Base-by-base conservation (phyloP, 2,329 filamentous ascomycete genomes). In the Diplocarpon rosae region DNA sequence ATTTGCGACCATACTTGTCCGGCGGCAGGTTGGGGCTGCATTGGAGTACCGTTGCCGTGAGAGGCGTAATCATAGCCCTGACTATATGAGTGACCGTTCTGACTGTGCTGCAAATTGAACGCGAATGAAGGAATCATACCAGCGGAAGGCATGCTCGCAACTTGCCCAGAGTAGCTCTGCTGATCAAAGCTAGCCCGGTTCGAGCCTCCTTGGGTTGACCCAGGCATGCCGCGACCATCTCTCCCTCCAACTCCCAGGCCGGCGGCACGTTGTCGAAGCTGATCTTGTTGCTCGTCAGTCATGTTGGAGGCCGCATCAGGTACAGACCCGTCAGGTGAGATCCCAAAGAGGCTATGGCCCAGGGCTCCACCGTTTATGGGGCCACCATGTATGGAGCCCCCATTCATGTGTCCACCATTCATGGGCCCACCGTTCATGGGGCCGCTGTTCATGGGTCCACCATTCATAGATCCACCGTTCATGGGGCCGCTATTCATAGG, bases 1-100 rank as follows among this genome's bases (percentile, higher is more conserved):
- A 87, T 83, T 63, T 82, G 75, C 60, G 80, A 75, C 83, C 83
- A 87, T 68, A 86, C 82, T 46, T 83, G 69, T 69, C 73, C 66
- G 62, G 49, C 51, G 49, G 52, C 40, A 49, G 54, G 51, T 39
- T 57, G 55, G 11, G 56, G 47, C 32, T 59, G 58, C 52, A 59
- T 48, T 40, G 46, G 52, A 48, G 51, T 50, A 46, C 52, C 55
- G 52, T 60, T 61, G 55, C 55, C 56, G 45, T 62, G 56, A 42
- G 55, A 47, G 48, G 55, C 49, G 52, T 58, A 63, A 52, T 61
- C 58, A 59, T 59, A 62, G 52, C 55, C 57, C 53, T 61, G 59
- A 53, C 50, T 57, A 45, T 61, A 63, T 54, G 57, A 56, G 48
- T 61, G 57, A 60, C 76, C 76, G 59, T 77, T 79, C 66, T 80